Evolutionary conservation across 257 asterid genomes (phyloP), one percentile per base, ranked within the genome.

Genomic region (Euphrasia confusa): DNA sequence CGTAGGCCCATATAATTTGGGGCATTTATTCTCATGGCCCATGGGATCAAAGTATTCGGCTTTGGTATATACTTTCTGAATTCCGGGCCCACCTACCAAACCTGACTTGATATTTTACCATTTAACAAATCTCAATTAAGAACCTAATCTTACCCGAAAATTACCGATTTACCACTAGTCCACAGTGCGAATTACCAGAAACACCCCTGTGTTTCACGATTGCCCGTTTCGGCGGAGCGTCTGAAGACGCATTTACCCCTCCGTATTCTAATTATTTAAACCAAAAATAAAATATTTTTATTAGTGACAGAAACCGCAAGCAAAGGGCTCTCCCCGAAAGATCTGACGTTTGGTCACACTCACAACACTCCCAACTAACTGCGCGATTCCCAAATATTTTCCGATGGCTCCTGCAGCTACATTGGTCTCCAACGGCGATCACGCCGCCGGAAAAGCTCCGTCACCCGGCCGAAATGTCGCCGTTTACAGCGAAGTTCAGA

Each of bases 401-500:
- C 66, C 67, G 58, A 74, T 78, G 80, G 79, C 81, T 5, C 68
- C 84, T 56, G 76, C 73, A 61, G 79, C 75, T 68, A 60, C 79
- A 64, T 55, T 75, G 61, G 54, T 64, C 58, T 6, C 75, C 10
- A 76, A 76, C 77, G 84, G 84, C 64, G 79, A 64, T 24, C 17
- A 21, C 39, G 47, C 76, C 56, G 73, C 74, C 62, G 77, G 67
- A 2, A 73, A 64, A 52, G 2, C 75, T 33, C 77, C 77, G 11
- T 28, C 75, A 24, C 39, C 79, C 62, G 81, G 93, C 6, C 82
- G 95, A 57, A 73, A 18, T 21, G 78, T 89, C 48, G 63, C 89
- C 63, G 93, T 77, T 47, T 93, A 89, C 77, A 87, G 97, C 72
- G 96, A 93, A 75, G 94, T 89, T 13, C 99, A 93, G 76, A 79